Conservation (phyloP, 306 rosid species). For the Arachis hypogaea region DNA sequence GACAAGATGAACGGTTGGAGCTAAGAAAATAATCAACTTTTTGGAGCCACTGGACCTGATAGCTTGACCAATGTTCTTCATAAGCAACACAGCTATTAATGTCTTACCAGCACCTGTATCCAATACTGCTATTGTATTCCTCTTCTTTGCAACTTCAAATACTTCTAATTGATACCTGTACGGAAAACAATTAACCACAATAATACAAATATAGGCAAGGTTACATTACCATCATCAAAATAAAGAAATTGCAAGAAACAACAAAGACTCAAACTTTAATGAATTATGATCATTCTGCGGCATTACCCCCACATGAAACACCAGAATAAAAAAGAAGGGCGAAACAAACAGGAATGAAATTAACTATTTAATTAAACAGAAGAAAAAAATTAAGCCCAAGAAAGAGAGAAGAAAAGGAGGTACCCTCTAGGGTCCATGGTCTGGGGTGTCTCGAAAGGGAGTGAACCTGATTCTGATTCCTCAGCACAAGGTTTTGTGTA, state of each 20-base stretch:
- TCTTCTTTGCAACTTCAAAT: conserved; percentile 64
- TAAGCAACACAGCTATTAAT: conserved; percentile 82
- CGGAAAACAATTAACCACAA: conserved; percentile 3
- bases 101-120: conserved; percentile 86
- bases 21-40: conserved; percentile 68
- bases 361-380: background rate
- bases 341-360: background rate
- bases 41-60: conserved; percentile 48
- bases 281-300: conserved; percentile 21
- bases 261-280: conserved; percentile 1
- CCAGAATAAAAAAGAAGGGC: background rate
- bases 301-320: background rate
- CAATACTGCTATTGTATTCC: conserved; percentile 82
- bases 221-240: background rate
- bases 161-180: conserved; percentile 71
- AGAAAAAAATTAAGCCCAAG: background rate
- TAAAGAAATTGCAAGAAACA: background rate
- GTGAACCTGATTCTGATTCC: background rate
- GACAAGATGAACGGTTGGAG: conserved; percentile 92
- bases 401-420: background rate
- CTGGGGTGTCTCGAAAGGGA: conserved; percentile 7
- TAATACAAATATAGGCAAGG: conserved; percentile 11
- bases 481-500: conserved; percentile 12
- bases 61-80: conserved; percentile 52
- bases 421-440: conserved; percentile 67